These are phyloP conservation scores for Hydrangea macrophylla DNA, from an alignment of 148 eudicot species.

Conservation along the genomic window DNA sequence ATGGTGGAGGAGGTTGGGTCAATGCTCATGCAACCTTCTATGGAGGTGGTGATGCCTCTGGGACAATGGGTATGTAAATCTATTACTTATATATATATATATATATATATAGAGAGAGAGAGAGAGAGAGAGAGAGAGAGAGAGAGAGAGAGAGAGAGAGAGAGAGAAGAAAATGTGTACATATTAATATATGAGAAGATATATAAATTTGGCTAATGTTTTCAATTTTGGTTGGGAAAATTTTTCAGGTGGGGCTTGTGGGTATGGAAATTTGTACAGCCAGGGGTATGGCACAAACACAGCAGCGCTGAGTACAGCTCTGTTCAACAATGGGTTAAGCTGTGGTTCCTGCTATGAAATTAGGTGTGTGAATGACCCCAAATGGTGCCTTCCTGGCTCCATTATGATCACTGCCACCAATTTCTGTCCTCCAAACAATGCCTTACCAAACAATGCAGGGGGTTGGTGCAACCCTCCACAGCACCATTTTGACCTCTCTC, in stretches of 20 bases:
- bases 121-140: no score
- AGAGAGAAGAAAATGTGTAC: no score
- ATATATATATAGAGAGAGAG: no score
- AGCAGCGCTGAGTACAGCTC: slow-evolving; percentile 66
- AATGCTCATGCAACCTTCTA: slow-evolving; percentile 76
- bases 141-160: no score
- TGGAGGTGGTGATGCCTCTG: slow-evolving; percentile 75
- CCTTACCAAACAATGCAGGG: slow-evolving; percentile 45
- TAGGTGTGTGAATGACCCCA: slow-evolving; percentile 48
- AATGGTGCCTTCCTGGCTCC: slow-evolving; percentile 65
- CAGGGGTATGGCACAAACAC: slow-evolving; percentile 79
- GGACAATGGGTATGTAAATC: slow-evolving; percentile 57
- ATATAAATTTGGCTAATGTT: not conserved
- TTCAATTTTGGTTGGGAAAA: not conserved
- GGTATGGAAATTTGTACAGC: slow-evolving; percentile 66
- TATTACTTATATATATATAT: not conserved
- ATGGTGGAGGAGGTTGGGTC: slow-evolving; percentile 57
- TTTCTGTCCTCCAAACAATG: slow-evolving; percentile 74
- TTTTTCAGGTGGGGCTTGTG: slow-evolving; percentile 66
- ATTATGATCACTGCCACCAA: slow-evolving; percentile 74
- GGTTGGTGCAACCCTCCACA: slow-evolving; percentile 86
- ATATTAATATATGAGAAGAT: no score
- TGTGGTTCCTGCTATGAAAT: slow-evolving; percentile 84
- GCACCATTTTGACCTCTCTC: slow-evolving; percentile 79
- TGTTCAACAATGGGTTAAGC: slow-evolving; percentile 65